phyloP scores from a whole-genome alignment of 805 yeast genomes.

The Cyberlindnera galapagoensis region DNA sequence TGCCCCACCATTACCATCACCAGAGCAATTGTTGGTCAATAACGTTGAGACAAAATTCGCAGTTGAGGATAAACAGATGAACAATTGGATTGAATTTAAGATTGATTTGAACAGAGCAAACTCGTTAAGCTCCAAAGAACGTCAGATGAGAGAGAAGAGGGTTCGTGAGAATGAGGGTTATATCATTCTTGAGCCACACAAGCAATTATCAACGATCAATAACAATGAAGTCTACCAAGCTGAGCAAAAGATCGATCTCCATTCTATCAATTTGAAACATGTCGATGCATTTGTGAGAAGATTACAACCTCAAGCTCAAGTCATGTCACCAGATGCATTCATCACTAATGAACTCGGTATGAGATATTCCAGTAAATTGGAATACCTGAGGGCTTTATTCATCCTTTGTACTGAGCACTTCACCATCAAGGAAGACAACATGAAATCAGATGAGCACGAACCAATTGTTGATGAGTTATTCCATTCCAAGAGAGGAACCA shows the following conservation, averaged over 20 bases:
- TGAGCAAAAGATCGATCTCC: constrained; percentile 24
- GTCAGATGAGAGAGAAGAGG: constrained; percentile 61
- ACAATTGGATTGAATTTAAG: constrained; percentile 45
- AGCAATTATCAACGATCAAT: constrained; percentile 36
- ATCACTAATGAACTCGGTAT: constrained; percentile 46
- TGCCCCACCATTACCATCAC: constrained; percentile 23
- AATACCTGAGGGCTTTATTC: constrained; percentile 59
- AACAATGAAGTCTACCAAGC: constrained; percentile 38
- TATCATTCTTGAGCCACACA: constrained; percentile 58
- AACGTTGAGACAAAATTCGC: constrained; percentile 11
- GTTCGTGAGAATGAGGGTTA: constrained; percentile 55
- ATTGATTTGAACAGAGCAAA: constrained; percentile 68
- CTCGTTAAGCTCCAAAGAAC: constrained; percentile 61
- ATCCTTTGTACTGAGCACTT: constrained; percentile 57
- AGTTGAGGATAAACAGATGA: constrained; percentile 34
- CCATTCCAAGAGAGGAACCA: constrained; percentile 45
- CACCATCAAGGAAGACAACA: constrained; percentile 32
- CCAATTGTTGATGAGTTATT: constrained; percentile 32
- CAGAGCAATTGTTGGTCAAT: constrained; percentile 16
- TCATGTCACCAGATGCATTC: constrained; percentile 47
- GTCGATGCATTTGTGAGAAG: constrained; percentile 38
- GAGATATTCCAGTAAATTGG: constrained; percentile 46
- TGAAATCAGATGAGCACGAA: too few relatives aligned
- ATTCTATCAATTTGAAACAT: constrained; percentile 29
- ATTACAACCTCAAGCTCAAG: constrained; percentile 27